Percentiles rank a stretch among this genome's conserved stretches.
phyloP scores from a whole-genome alignment of 345 rosid genomes.

The Populus tremula region DNA sequence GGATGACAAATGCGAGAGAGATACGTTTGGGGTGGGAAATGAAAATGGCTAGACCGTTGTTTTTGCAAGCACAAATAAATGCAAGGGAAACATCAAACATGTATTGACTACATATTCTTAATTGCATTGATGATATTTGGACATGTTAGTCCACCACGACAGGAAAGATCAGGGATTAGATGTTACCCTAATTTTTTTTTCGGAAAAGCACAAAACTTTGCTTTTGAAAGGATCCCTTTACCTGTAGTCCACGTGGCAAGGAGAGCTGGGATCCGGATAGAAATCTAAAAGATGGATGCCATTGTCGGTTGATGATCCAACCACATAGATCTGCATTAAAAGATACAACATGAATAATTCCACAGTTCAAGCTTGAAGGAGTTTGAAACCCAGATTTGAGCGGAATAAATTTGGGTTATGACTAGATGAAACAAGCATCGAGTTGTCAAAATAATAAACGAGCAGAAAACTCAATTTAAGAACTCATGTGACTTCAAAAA shows the following conservation, averaged over 20 bases:
- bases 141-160: not conserved
- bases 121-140: not conserved
- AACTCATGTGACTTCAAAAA: too few species aligned
- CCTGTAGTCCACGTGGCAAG: slow-evolving; percentile 82
- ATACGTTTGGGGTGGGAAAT: too few species aligned
- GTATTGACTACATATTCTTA: not conserved
- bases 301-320: slow-evolving; percentile 62
- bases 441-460: too few species aligned
- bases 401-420: not conserved
- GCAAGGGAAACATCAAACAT: too few species aligned
- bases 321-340: slow-evolving; percentile 63
- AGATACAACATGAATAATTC: slow-evolving; percentile 6
- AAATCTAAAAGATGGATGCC: slow-evolving; percentile 94
- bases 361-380: not conserved
- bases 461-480: too few species aligned
- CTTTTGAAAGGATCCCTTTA: slow-evolving; percentile 26
- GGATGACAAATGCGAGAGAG: too few species aligned
- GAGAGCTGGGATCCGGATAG: slow-evolving; percentile 69
- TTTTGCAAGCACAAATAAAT: too few species aligned
- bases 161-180: not conserved
- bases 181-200: not conserved
- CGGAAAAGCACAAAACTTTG: not conserved
- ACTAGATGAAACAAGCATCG: not conserved
- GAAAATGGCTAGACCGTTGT: too few species aligned
- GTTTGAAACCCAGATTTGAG: not conserved